A percentile compares a stretch with the other conserved stretches of the same genome.
Conservation (phyloP, 1,284 basidiomycete genomes). For the Trametes versicolor region DNA sequence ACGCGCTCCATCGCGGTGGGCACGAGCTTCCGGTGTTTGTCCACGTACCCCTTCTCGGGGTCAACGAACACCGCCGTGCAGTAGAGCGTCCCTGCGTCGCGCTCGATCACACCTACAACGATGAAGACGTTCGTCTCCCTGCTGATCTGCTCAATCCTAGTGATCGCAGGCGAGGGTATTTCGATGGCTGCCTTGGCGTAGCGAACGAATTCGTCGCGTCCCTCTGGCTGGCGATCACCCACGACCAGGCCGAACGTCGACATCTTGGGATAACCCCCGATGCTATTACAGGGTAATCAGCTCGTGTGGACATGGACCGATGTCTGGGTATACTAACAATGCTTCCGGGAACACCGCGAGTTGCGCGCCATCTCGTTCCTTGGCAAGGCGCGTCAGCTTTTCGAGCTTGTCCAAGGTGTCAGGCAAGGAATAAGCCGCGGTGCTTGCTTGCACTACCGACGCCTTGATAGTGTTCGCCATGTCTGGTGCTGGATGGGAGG, state of each 20-base stretch:
- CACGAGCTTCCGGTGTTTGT: constrained; percentile 78
- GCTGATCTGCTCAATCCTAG: constrained; percentile 61
- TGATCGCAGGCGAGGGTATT: constrained; percentile 60
- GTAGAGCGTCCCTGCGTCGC: constrained; percentile 72
- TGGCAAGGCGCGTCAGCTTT: constrained; percentile 57
- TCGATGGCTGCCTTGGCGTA: constrained; percentile 68
- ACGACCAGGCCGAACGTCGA: constrained; percentile 67
- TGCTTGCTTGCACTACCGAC: constrained; percentile 67
- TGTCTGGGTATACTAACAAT: constrained; percentile 56
- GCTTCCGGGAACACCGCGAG: constrained; percentile 80
- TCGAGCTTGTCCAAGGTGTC: constrained; percentile 69
- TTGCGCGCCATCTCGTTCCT: constrained; percentile 60
- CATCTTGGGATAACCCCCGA: constrained; percentile 75
- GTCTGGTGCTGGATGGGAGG: constrained; percentile 7
- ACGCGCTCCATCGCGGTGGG: constrained; percentile 76
- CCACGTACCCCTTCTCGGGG: constrained; percentile 63
- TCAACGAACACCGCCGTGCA: constrained; percentile 76
- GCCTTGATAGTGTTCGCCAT: constrained; percentile 46
- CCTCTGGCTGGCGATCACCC: constrained; percentile 60
- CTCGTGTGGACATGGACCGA: too few relatives aligned
- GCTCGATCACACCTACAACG: constrained; percentile 76
- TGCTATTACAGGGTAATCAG: constrained; percentile 47
- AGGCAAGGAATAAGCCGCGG: constrained; percentile 60
- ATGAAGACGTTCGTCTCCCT: constrained; percentile 64
- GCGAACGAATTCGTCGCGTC: constrained; percentile 68